Evolutionary conservation across 2,329 filamentous ascomycete species (phyloP).

Genomic region (Beauveria brongniartii): DNA sequence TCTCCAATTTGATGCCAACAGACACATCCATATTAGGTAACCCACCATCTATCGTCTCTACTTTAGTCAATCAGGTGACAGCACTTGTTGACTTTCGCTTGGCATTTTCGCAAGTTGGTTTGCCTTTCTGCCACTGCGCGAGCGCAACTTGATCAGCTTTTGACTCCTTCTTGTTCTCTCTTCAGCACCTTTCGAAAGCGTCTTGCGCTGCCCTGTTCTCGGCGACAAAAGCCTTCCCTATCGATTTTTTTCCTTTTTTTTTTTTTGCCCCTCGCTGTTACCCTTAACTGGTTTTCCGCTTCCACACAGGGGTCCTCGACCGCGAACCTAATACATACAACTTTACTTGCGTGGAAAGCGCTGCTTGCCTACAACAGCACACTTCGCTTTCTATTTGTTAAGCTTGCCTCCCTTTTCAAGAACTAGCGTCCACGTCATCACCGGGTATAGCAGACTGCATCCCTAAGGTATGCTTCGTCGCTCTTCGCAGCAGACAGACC

Average conservation of each 20-base stretch:
- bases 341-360: not conserved
- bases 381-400: not conserved
- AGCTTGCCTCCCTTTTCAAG: not conserved
- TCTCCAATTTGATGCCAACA: not conserved
- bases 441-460: not conserved
- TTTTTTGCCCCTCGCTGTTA: not conserved
- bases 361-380: not conserved
- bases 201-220: not conserved
- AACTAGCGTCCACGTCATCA: not conserved
- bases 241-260: not conserved
- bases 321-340: not conserved
- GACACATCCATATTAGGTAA: slow-evolving; percentile 3
- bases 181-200: not conserved
- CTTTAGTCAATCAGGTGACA: slow-evolving; percentile 8
- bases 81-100: slow-evolving; percentile 9
- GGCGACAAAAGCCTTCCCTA: not conserved
- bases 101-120: not conserved
- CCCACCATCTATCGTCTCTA: not conserved
- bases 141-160: not conserved
- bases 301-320: not conserved
- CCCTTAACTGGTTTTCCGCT: not conserved
- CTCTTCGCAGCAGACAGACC: not conserved
- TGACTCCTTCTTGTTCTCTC: not conserved
- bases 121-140: not conserved
- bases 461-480: slow-evolving; percentile 1